These are phyloP conservation scores for Punica granatum DNA, from an alignment of 345 rosid genomes.

Conservation along the genomic window DNA sequence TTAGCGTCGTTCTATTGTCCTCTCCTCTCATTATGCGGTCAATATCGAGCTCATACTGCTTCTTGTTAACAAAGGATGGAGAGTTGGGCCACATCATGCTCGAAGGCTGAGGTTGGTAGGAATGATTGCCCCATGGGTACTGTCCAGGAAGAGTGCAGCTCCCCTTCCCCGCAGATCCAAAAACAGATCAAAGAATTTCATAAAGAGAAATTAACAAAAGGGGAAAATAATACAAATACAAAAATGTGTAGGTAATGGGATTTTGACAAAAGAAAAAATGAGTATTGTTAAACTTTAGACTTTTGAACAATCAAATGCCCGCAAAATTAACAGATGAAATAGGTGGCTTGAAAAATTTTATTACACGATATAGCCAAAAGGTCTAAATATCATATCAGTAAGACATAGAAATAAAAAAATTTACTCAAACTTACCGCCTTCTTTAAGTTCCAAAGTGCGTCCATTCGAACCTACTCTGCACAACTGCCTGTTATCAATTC, in stretches of 20 bases:
- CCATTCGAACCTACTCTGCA: neutral
- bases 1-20: conserved; percentile 59
- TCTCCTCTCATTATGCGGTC: conserved; percentile 49
- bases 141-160: conserved; percentile 30
- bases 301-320: no score
- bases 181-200: no score
- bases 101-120: conserved; percentile 31
- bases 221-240: no score
- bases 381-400: no score
- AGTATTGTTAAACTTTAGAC: no score
- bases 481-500: neutral
- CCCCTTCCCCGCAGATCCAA: conserved; percentile 13
- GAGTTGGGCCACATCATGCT: conserved; percentile 55
- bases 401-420: neutral
- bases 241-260: no score
- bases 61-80: conserved; percentile 43
- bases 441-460: neutral
- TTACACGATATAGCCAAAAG: no score
- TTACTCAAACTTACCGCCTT: conserved; percentile 4
- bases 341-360: no score
- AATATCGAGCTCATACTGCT: conserved; percentile 55
- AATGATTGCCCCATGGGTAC: conserved; percentile 30
- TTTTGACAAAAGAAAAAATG: no score
- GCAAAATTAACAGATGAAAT: no score
- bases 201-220: no score